Base-by-base conservation (phyloP, 768 basidiomycete genomes). In the Tricholoma flavovirens region DNA sequence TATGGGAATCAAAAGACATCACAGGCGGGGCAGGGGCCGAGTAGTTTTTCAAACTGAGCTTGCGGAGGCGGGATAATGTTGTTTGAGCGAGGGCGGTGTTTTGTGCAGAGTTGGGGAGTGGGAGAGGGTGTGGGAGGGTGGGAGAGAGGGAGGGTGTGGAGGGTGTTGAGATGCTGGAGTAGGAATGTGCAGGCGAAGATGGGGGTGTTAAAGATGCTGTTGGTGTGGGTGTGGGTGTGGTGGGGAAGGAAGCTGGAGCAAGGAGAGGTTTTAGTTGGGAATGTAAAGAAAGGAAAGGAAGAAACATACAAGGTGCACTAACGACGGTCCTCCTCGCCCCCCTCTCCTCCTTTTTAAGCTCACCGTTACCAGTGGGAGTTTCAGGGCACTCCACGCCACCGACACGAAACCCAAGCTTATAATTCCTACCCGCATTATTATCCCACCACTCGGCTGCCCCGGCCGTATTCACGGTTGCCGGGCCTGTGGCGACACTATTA, bases 361-460 rank as follows among this genome's bases (percentile, higher is more conserved):
- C n/a, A n/a, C n/a, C n/a, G n/a, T n/a, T n/a, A n/a, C n/a, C n/a
- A n/a, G n/a, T n/a, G n/a, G n/a, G n/a, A n/a, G n/a, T n/a, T n/a
- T n/a, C n/a, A n/a, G n/a, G n/a, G n/a, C n/a, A n/a, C n/a, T n/a
- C n/a, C n/a, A n/a, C n/a, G n/a, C n/a, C 59, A 51, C 71, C 68
- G n/a, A 45, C 22, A 2, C 22, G 15, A 71, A 98, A 98, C 22
- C 71, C 76, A 52, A 97, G 73, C 22, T 80, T 74, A 74, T 95
- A 98, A 67, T 98, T 95, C 59, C 67, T 60, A 0, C 85, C 86
- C 3, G 62, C 71, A 62, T 96, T 96, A 67, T 93, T 95, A 72
- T 98, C 96, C 96, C 96, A 98, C 79, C 87, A 89, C 73, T 98
- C 95, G 1, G 14, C 30, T 4, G 24, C 24, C 24, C 24, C 24